Evolutionary conservation across 257 asterid genomes (phyloP), one percentile per base, ranked within the genome.

Genomic region (Jacaranda copaia): DNA sequence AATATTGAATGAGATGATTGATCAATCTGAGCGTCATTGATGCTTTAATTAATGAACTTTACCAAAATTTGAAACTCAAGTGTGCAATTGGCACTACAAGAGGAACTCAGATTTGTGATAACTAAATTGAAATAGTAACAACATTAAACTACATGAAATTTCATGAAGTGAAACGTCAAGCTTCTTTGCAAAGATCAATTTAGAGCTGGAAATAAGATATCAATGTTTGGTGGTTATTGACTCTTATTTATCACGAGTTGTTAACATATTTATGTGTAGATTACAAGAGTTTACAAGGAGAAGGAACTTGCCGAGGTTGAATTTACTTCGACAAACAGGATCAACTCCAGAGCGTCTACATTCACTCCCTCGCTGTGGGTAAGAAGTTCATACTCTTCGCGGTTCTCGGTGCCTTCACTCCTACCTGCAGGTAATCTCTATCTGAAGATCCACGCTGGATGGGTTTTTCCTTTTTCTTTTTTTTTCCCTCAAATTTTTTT

Each of bases 381-480:
- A 92, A 93, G 70, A 93, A 92, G 81, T 91, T 83, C 84, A 53
- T 93, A 71, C 78, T 93, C 38, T 92, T 92, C 71, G 97, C 94
- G 77, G 97, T 93, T 76, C 98, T 96, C 70, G 96, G 97, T 40
- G 98, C 98, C 53, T 93, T 93, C 84, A 93, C 98, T 61, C 97
- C 97, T 38, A 92, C 96, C 67, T 93, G 98, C 96, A 93, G 98
- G 98, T 93, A 58, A 51, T 68, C 53, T n/a, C 53, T 11, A 48
- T 10, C 65, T 39, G 49, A 4, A 45, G 10, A 4, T 57, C 63
- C 11, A 57, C 13, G 36, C 4, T 19, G 13, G 36, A 18, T 57
- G 0, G 12, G 0, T 8, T 53, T 6, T n/a, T 53, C 32, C 51
- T 43, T 48, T 58, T n/a, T n/a, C n/a, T n/a, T n/a, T n/a, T n/a